Evolutionary conservation across 768 basidiomycete genomes (phyloP).

Genomic region (Boletus tylopilopsis): DNA sequence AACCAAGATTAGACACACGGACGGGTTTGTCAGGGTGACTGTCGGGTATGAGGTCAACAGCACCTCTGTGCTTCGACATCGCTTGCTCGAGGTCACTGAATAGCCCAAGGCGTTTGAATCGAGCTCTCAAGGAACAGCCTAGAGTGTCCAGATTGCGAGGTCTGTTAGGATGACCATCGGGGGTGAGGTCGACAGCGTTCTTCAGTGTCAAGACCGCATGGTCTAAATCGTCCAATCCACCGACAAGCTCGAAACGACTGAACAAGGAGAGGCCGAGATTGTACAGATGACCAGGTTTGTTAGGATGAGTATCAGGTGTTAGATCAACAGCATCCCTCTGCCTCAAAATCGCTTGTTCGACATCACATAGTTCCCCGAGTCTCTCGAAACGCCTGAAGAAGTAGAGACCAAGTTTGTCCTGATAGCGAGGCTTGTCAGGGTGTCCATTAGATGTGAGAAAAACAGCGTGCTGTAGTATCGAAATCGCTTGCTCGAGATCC

Average conservation of each 20-base stretch:
- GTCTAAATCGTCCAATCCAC: neutral
- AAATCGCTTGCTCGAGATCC: neutral
- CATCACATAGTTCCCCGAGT: neutral
- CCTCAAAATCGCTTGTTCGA: neutral
- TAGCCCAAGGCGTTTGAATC: neutral
- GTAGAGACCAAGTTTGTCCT: neutral
- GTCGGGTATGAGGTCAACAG: too few relatives aligned
- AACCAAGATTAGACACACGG: too few relatives aligned
- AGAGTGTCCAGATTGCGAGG: too few relatives aligned
- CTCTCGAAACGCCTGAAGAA: neutral
- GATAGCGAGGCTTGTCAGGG: neutral
- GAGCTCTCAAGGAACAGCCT: too few relatives aligned
- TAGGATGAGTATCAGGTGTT: neutral
- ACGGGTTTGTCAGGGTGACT: too few relatives aligned
- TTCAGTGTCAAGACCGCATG: neutral
- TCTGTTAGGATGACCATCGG: too few relatives aligned
- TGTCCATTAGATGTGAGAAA: neutral
- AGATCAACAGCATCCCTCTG: neutral
- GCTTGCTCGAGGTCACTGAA: constrained; percentile 1
- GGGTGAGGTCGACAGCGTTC: too few relatives aligned
- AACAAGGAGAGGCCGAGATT: neutral
- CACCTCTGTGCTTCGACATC: neutral
- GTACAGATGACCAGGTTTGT: neutral
- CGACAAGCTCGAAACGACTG: neutral
- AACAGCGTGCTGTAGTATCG: neutral